Evolutionary conservation across 2,329 filamentous ascomycete species (phyloP), one percentile per base, ranked within the genome.

Genomic region (Cladophialophora yegresii): DNA sequence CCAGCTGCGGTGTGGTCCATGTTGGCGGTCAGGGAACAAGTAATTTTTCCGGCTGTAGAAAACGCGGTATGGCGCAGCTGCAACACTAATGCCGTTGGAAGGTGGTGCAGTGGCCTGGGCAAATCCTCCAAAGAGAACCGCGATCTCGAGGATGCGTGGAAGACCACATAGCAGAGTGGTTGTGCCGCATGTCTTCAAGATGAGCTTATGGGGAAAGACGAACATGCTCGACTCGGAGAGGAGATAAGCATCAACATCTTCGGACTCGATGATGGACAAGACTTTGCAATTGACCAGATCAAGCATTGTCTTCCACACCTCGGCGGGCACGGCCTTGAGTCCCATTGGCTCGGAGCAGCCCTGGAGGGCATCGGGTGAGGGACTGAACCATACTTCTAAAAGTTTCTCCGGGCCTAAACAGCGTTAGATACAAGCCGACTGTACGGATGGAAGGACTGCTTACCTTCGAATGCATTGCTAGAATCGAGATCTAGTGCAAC

Each of bases 31-130:
- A 1, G 95, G 95, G 77, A 96, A 97, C 71, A 98, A 82, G 72
- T 96, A 99, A 80, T 97, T 98, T 87, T 99, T 99, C 76, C 95
- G 90, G 75, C 93, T 98, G 82, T 99, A 99, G 77, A 99, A 99
- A 67, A 99, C 92, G 60, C 95, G 90, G 80, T 96, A 96, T 0
- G 95, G 93, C 40, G 89, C 92, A 32, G 95, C 93, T 23, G 91
- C 89, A 51, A 89, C 87, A 20, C 85, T 83, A 63, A 92, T 85
- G 20, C 91, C 87, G 43, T 87, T 82, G 43, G 86, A 78, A 20
- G 87, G 84, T 64, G 84, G 82, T 58, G 89, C 86, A 67, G 90
- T 89, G 72, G 89, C 84, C 73, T 90, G 90, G 6, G 93, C 89
- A 72, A 98, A 98, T n/a, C 93, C 92, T 55, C 91, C 93, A 70